These are phyloP conservation scores for Trichosporon ovoides DNA, from an alignment of 1,284 basidiomycete genomes.

Conservation along the genomic window DNA sequence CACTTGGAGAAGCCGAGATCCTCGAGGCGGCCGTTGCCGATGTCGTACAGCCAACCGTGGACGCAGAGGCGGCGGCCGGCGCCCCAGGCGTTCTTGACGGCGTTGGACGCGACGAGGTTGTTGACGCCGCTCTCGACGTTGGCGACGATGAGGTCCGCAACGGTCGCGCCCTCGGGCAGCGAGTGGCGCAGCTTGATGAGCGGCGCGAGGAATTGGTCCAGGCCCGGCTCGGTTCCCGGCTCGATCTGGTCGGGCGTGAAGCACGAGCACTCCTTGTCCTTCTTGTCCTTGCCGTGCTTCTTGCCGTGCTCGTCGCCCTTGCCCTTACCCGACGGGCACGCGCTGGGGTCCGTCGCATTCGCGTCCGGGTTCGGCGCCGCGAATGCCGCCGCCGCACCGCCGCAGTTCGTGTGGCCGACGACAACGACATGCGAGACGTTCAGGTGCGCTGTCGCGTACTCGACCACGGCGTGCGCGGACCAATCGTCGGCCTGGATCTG, in stretches of 20 bases:
- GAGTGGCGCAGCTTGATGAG: slow-evolving; percentile 58
- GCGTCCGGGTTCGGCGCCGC: slow-evolving; percentile 25
- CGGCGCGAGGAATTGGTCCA: slow-evolving; percentile 68
- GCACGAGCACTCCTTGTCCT: slow-evolving; percentile 33
- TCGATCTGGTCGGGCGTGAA: slow-evolving; percentile 55
- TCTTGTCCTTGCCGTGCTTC: neutral
- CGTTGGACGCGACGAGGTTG: slow-evolving; percentile 57
- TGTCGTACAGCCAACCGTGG: slow-evolving; percentile 78
- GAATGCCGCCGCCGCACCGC: slow-evolving; percentile 64
- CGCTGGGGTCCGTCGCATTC: neutral
- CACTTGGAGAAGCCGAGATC: slow-evolving; percentile 58
- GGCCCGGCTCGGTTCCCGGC: slow-evolving; percentile 49
- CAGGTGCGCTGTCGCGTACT: slow-evolving; percentile 71
- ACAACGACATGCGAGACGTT: slow-evolving; percentile 79
- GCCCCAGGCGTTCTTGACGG: slow-evolving; percentile 67
- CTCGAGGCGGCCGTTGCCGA: slow-evolving; percentile 62
- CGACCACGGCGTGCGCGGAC: slow-evolving; percentile 69
- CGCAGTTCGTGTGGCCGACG: slow-evolving; percentile 75
- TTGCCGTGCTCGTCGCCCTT: neutral
- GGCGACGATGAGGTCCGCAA: slow-evolving; percentile 62
- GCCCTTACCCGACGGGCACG: neutral
- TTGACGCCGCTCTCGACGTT: slow-evolving; percentile 72
- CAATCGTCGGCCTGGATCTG: slow-evolving; percentile 73
- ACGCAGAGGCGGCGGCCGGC: slow-evolving; percentile 60
- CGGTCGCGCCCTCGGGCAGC: slow-evolving; percentile 51